A percentile compares a stretch with the other conserved stretches of the same genome.
phyloP scores from a whole-genome alignment of 805 yeast species.

The Saturnispora galanensis region DNA sequence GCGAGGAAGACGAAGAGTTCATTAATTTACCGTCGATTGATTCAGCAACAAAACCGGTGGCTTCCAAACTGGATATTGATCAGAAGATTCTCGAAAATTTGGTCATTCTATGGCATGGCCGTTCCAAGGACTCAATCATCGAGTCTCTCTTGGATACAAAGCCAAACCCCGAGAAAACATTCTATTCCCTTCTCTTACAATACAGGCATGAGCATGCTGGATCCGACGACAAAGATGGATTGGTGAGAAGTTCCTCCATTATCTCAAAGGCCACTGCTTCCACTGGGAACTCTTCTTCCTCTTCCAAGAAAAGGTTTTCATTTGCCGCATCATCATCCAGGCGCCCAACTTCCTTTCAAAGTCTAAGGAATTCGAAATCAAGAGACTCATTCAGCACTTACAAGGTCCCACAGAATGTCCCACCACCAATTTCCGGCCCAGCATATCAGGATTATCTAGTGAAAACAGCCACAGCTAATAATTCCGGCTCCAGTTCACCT shows the following conservation, averaged over 20 bases:
- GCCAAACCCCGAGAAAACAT: constrained; percentile 30
- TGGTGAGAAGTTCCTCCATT: constrained; percentile 25
- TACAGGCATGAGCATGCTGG: constrained; percentile 28
- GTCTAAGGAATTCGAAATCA: constrained; percentile 15
- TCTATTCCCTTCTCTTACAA: constrained; percentile 27
- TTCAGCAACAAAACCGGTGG: constrained; percentile 40
- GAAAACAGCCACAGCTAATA: constrained; percentile 10
- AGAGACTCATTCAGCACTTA: constrained; percentile 14
- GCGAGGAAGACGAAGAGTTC: constrained; percentile 26
- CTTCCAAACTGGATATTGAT: constrained; percentile 38
- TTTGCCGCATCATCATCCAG: constrained; percentile 38
- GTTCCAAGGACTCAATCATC: constrained; percentile 30
- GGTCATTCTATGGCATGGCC: constrained; percentile 49
- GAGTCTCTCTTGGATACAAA: constrained; percentile 21
- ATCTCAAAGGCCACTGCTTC: constrained; percentile 20
- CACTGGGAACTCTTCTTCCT: not conserved
- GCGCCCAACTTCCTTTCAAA: constrained; percentile 38
- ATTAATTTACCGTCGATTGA: constrained; percentile 44
- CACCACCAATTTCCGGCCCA: constrained; percentile 12
- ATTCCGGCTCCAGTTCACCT: constrained; percentile 2
- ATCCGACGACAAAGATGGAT: constrained; percentile 13
- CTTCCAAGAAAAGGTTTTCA: constrained; percentile 32
- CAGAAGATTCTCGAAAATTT: constrained; percentile 43
- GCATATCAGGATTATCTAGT: constrained; percentile 15
- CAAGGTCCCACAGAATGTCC: constrained; percentile 1